Evolutionary conservation across 352 stramenopile species (phyloP).

Genomic region (Globisporangium megalacanthum): DNA sequence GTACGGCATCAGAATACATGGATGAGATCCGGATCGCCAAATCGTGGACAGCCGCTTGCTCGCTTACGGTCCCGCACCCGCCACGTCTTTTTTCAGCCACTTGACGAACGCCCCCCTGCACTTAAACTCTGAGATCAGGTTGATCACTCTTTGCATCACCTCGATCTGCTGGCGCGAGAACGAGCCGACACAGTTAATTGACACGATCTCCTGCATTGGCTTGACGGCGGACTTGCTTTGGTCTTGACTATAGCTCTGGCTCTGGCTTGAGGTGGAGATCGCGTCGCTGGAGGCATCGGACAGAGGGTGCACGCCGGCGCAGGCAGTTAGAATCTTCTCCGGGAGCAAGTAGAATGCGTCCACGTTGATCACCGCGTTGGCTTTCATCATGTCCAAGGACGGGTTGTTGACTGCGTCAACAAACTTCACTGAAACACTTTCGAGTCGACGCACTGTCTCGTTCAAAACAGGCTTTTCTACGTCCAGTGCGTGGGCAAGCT

Average conservation of each 20-base stretch:
- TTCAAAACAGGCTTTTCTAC: not conserved
- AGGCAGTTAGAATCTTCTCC: not conserved
- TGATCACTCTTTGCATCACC: not conserved
- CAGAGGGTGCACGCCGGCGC: not conserved
- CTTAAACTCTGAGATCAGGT: not conserved
- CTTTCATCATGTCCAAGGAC: not conserved
- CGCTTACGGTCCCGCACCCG: too few species aligned
- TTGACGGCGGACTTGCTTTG: too few species aligned
- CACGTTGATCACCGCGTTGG: not conserved
- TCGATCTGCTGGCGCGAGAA: not conserved
- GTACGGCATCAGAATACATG: not conserved
- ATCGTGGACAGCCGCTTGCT: not conserved
- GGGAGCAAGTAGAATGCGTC: not conserved
- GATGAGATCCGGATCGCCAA: not conserved
- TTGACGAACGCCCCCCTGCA: not conserved
- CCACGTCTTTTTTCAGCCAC: not conserved
- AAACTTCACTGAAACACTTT: not conserved
- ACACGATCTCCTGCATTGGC: too few species aligned
- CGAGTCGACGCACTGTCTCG: not conserved
- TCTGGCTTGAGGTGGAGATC: not conserved
- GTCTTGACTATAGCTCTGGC: too few species aligned
- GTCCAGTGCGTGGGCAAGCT: not conserved
- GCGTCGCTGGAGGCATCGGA: not conserved
- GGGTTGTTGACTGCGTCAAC: not conserved
- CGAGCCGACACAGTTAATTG: not conserved